Percentiles rank a stretch among this genome's conserved stretches.
Conservation (phyloP, 257 asterid species). For the Petunia axillaris region DNA sequence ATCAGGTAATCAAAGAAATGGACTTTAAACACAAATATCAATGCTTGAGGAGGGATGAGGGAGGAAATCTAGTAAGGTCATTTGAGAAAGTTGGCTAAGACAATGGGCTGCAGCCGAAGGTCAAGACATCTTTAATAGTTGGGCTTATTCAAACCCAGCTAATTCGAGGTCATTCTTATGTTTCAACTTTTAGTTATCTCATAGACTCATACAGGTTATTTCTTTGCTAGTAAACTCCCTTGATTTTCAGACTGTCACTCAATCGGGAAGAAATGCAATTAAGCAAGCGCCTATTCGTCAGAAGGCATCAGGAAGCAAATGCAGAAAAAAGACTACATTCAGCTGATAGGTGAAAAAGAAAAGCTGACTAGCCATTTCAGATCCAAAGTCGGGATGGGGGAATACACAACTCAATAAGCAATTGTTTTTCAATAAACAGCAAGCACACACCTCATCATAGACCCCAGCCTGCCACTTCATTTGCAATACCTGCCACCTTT, state of each 20-base stretch:
- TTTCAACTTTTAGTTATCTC: neutral
- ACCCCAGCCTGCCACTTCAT: constrained; percentile 58
- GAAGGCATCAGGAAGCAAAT: constrained; percentile 6
- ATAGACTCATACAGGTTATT: neutral
- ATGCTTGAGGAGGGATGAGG: neutral
- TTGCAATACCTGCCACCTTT: constrained; percentile 74
- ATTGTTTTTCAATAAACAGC: neutral
- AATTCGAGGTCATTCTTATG: neutral
- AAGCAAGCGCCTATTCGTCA: neutral
- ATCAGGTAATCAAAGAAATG: neutral
- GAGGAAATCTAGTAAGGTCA: constrained; percentile 10
- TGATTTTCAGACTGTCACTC: neutral
- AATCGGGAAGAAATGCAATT: neutral
- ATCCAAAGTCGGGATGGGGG: neutral
- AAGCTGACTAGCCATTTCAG: neutral
- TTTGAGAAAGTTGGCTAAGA: neutral
- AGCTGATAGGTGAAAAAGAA: neutral
- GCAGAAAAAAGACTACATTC: neutral
- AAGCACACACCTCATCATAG: constrained; percentile 56
- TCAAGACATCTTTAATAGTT: neutral
- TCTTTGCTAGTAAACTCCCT: neutral
- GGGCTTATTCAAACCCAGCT: neutral
- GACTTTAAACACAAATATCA: neutral
- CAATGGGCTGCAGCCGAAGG: constrained; percentile 1
- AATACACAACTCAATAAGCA: neutral